Percentiles rank a stretch among this genome's conserved stretches.
Evolutionary conservation across 2,329 filamentous ascomycete species (phyloP).

Genomic region (Fusarium stilboides): DNA sequence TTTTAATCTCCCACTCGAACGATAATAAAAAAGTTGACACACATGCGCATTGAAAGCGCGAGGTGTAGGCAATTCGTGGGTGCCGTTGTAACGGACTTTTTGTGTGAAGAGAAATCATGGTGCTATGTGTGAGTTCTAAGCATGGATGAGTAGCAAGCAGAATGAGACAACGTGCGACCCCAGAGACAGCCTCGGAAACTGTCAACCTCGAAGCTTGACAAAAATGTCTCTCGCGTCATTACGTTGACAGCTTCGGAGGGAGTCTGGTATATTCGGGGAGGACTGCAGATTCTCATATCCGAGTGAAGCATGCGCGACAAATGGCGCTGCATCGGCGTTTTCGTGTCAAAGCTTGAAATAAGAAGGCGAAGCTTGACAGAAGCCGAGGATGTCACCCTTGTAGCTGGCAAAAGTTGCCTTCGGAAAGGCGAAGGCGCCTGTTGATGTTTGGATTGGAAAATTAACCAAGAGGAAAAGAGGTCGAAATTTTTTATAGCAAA

Average conservation of each 20-base stretch:
- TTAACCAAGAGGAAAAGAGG: slow-evolving; percentile 9
- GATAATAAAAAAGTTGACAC: slow-evolving; percentile 71
- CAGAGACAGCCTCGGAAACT: slow-evolving; percentile 8
- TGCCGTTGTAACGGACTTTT: slow-evolving; percentile 48
- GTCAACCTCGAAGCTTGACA: slow-evolving; percentile 17
- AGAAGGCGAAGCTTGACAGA: not conserved
- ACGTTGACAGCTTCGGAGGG: slow-evolving; percentile 20
- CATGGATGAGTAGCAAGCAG: slow-evolving; percentile 31
- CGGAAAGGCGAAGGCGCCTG: slow-evolving; percentile 7
- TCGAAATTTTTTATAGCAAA: slow-evolving; percentile 35
- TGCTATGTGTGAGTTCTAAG: slow-evolving; percentile 14
- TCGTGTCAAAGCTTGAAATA: slow-evolving; percentile 13
- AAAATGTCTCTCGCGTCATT: slow-evolving; percentile 21
- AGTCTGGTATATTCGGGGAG: slow-evolving; percentile 3
- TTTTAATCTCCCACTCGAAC: slow-evolving; percentile 75
- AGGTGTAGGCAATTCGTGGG: slow-evolving; percentile 76
- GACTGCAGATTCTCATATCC: slow-evolving; percentile 35
- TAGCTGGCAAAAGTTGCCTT: slow-evolving; percentile 32
- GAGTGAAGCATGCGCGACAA: slow-evolving; percentile 12
- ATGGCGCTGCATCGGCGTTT: slow-evolving; percentile 25
- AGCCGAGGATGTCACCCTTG: slow-evolving; percentile 16
- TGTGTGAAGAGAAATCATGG: not conserved
- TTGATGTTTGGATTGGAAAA: slow-evolving; percentile 16
- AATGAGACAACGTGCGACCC: slow-evolving; percentile 28
- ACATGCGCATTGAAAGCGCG: slow-evolving; percentile 70